Evolutionary conservation across 805 yeast species (phyloP), one percentile per base, ranked within the genome.

Genomic region (Vanderwaltozyma polyspora): DNA sequence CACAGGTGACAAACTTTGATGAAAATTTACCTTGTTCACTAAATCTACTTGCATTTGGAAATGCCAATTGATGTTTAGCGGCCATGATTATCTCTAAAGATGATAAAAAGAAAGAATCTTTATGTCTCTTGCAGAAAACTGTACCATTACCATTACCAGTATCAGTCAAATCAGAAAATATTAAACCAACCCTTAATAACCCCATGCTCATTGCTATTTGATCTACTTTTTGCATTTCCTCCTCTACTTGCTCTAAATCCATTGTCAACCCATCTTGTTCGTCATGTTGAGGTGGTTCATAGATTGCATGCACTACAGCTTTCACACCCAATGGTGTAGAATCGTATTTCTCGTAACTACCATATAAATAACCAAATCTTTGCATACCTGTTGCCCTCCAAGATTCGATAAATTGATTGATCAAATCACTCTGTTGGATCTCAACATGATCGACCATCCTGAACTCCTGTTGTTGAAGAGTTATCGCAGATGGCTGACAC

Each of bases 371-470:
- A 0, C 95, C 98, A 36, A 80, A 67, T 48, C 98, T 71, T 60
- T 91, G 99, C 15, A 72, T 63, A 3, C 95, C 97, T 0, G 93
- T 72, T 34, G 65, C 63, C 59, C 99, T 76, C 99, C 99, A 91
- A 16, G 81, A 64, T 44, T 91, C 93, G 36, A 91, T 84, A 57
- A 91, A 91, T 25, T 70, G 65, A 56, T 91, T 84, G 35, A 91
- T 72, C 18, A 86, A 69, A 10, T 67, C 64, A 34, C 86, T 74
- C 38, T 74, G 74, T 17, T 84, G 75, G 56, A 87, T 83, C 55
- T 91, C 98, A 21, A 91, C 91, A 60, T 91, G 97, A 56, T 91
- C 99, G 19, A 93, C 95, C 94, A 91, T 84, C 48, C 99, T 72
- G 57, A 83, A 91, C 24, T 68, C 64, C 56, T 91, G 98, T 57